A percentile compares a stretch with the other conserved stretches of the same genome.
phyloP scores from a whole-genome alignment of 2,329 filamentous ascomycete genomes.

The Fusarium sp. region DNA sequence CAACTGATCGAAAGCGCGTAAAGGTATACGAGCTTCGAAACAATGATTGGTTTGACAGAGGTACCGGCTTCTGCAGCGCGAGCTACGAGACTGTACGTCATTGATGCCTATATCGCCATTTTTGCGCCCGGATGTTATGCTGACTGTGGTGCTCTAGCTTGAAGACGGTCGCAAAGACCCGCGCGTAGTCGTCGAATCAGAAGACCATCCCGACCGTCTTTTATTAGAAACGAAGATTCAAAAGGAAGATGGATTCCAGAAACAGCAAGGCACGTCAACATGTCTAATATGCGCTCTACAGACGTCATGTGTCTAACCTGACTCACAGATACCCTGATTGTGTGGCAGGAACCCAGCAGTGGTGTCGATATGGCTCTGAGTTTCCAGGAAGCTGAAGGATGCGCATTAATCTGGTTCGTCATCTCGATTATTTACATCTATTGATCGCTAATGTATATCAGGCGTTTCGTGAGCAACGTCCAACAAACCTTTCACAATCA shows the following conservation, averaged over 20 bases:
- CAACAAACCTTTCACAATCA: slow-evolving; percentile 77
- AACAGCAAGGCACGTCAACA: slow-evolving; percentile 83
- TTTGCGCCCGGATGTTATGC: slow-evolving; percentile 23
- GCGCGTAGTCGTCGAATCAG: slow-evolving; percentile 89
- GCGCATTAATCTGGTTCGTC: slow-evolving; percentile 86
- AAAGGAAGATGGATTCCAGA: slow-evolving; percentile 96
- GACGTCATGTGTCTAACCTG: slow-evolving; percentile 45
- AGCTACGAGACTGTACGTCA: slow-evolving; percentile 75
- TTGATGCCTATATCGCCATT: slow-evolving; percentile 16
- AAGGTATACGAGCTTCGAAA: slow-evolving; percentile 99
- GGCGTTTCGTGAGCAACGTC: slow-evolving; percentile 90
- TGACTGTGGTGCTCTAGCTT: slow-evolving; percentile 56
- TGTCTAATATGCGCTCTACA: slow-evolving; percentile 10
- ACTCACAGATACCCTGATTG: slow-evolving; percentile 87
- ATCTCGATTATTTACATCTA: not conserved
- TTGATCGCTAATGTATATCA: slow-evolving; percentile 53
- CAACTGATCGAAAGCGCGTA: slow-evolving; percentile 79
- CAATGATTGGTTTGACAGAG: slow-evolving; percentile 99
- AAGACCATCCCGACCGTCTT: slow-evolving; percentile 86
- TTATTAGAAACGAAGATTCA: slow-evolving; percentile 90
- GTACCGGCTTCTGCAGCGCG: slow-evolving; percentile 94
- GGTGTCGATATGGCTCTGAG: slow-evolving; percentile 97
- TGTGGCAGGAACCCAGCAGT: slow-evolving; percentile 90
- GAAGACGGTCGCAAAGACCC: slow-evolving; percentile 80
- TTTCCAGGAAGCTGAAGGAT: slow-evolving; percentile 97